These are phyloP conservation scores for Spathaspora sp. DNA, from an alignment of 805 yeast species.

Conservation along the genomic window DNA sequence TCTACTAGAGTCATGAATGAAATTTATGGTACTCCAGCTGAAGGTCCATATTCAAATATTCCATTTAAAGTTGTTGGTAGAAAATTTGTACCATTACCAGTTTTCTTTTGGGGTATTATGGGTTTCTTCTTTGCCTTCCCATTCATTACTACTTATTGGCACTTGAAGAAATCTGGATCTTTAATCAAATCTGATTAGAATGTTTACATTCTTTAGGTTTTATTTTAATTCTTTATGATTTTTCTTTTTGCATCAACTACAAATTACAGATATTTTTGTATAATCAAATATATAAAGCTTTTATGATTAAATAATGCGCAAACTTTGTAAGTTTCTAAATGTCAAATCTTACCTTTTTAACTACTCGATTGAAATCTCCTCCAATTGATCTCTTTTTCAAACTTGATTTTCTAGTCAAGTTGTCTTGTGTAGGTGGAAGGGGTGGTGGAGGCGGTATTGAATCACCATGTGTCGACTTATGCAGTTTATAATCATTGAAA, in stretches of 20 bases:
- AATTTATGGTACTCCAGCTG: constrained; percentile 36
- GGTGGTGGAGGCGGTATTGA: constrained; percentile 1
- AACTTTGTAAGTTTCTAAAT: constrained; percentile 1
- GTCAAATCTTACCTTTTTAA: constrained; percentile 33
- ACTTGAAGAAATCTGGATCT: constrained; percentile 83
- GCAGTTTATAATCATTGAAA: constrained; percentile 2
- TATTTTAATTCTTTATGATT: neutral
- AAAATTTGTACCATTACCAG: constrained; percentile 75
- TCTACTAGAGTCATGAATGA: constrained; percentile 37
- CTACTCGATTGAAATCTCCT: constrained; percentile 11
- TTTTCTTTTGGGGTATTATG: constrained; percentile 77
- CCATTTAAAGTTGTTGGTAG: constrained; percentile 95
- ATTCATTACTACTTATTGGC: constrained; percentile 73
- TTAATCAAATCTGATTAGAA: constrained; percentile 8
- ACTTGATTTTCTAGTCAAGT: constrained; percentile 13
- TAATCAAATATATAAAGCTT: neutral
- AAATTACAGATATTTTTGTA: neutral
- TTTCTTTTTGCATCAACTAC: neutral
- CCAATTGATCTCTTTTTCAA: constrained; percentile 17
- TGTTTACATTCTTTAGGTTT: neutral
- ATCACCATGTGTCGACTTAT: neutral
- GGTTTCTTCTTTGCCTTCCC: constrained; percentile 56
- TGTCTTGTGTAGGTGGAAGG: neutral
- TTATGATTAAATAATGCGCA: neutral
- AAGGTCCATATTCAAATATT: constrained; percentile 83